Evolutionary conservation across 345 rosid genomes (phyloP), one percentile per base, ranked within the genome.

Genomic region (Arabis hirsuta): DNA sequence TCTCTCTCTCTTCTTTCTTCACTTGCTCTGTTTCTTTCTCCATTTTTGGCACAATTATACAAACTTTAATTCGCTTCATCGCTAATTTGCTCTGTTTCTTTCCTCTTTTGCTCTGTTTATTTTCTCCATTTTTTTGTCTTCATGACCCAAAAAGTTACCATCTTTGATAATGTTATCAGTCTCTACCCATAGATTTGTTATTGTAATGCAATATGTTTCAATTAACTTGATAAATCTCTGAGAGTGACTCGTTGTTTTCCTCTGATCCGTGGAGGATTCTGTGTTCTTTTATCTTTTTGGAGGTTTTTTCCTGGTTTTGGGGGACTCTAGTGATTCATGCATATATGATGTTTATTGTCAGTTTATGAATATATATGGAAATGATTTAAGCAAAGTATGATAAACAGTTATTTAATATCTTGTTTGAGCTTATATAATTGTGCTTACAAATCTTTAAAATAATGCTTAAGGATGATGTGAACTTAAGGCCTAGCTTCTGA

Each of bases 401-500:
- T 79, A 29, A 36, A 8, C 41, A 29, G 62, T 57, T 34, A 34
- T 6, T 68, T 74, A 73, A 68, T 69, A 13, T 54, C 76, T 63
- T 32, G 47, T 41, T 62, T 61, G 54, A 67, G 55, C 68, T 67
- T 66, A 67, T 66, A 67, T 43, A 75, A 62, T 62, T 73, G 44
- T 59, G 64, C 56, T 69, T 48, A 55, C 19, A 13, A 62, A 61
- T 59, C 59, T 34, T 41, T 78, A 65, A 52, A 56, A 64, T 71
- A 72, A 78, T 71, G 24, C 51, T 22, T 62, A 38, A 45, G 11
- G 43, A 34, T 68, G 79, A 59, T 57, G 77, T 84, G 59, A 42
- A 72, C 65, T 69, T 41, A 67, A 51, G 71, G 62, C 64, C 79
- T 79, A 73, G 76, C 66, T 43, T 80, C 83, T 88, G 81, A 81